A percentile compares a stretch with the other conserved stretches of the same genome.
Conservation (phyloP, 352 stramenopile genomes). For the Thraustochytrium sp. region DNA sequence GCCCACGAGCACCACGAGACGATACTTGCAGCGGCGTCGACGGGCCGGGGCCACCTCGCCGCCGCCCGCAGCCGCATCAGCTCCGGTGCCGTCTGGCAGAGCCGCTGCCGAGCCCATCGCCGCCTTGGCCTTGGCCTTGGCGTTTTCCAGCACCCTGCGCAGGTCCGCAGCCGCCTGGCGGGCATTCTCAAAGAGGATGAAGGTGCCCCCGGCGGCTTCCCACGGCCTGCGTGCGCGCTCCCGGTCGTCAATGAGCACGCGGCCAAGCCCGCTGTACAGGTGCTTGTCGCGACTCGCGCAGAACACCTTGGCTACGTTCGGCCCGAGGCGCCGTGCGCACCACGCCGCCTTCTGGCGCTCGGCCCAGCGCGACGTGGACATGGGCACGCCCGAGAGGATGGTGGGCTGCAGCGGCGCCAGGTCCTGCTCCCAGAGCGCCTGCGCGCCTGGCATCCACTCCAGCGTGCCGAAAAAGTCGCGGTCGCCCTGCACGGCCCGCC, state of each 20-base stretch:
- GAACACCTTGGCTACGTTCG: not conserved
- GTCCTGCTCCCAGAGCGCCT: not conserved
- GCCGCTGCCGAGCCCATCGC: not conserved
- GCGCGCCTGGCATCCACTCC: conserved; percentile 9
- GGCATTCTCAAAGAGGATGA: not conserved
- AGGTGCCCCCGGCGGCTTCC: not conserved
- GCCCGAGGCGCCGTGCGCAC: not conserved
- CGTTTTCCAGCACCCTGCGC: not conserved
- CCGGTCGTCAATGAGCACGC: conserved; percentile 30
- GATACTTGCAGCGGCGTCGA: not conserved
- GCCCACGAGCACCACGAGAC: not conserved
- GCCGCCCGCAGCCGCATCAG: no score
- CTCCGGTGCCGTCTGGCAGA: not conserved
- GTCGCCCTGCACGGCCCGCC: not conserved
- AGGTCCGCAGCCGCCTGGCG: not conserved
- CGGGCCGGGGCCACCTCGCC: no score
- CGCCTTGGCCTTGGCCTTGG: not conserved
- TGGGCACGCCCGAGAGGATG: conserved; percentile 14
- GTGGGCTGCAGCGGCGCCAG: not conserved
- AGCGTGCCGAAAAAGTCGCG: conserved; percentile 8
- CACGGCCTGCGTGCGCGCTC: not conserved
- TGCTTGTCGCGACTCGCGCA: not conserved
- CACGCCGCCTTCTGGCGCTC: conserved; percentile 8
- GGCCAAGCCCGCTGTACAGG: not conserved
- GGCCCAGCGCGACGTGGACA: not conserved